phyloP scores from a whole-genome alignment of 495 filamentous ascomycete species.

The Xylaria intraflava region DNA sequence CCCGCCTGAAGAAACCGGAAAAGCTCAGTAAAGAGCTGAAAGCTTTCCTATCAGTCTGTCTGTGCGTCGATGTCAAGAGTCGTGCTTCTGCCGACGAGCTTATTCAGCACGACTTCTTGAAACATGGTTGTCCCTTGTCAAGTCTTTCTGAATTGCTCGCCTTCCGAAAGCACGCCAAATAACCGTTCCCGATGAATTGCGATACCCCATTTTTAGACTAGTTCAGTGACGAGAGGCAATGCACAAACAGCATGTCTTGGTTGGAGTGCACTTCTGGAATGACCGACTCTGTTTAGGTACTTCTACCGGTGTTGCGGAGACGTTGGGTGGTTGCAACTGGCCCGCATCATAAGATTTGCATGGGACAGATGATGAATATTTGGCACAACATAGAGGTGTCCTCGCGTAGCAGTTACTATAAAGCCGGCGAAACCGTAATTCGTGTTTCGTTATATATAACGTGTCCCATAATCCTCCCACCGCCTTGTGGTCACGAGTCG shows the following conservation, averaged over 20 bases:
- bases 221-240: conserved; percentile 6
- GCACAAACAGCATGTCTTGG: conserved; percentile 4
- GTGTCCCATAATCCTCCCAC: neutral
- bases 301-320: neutral
- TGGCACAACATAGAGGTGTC: conserved; percentile 7
- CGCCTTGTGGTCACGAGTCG: neutral
- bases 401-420: conserved; percentile 5
- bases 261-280: conserved; percentile 8
- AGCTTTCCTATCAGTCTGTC: conserved; percentile 87
- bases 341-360: conserved; percentile 9
- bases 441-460: conserved; percentile 9
- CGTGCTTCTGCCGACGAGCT: conserved; percentile 86
- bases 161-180: conserved; percentile 57
- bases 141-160: conserved; percentile 81
- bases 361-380: conserved; percentile 12
- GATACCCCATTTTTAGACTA: conserved; percentile 20
- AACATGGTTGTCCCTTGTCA: conserved; percentile 68
- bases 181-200: conserved; percentile 20
- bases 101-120: conserved; percentile 69
- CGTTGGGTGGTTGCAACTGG: conserved; percentile 7
- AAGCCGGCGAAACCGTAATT: conserved; percentile 3
- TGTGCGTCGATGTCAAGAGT: conserved; percentile 93
- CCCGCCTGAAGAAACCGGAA: conserved; percentile 93
- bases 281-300: neutral
- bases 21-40: conserved; percentile 95